These are phyloP conservation scores for Boletus vermiculosoides DNA, from an alignment of 768 basidiomycete species.

Conservation along the genomic window DNA sequence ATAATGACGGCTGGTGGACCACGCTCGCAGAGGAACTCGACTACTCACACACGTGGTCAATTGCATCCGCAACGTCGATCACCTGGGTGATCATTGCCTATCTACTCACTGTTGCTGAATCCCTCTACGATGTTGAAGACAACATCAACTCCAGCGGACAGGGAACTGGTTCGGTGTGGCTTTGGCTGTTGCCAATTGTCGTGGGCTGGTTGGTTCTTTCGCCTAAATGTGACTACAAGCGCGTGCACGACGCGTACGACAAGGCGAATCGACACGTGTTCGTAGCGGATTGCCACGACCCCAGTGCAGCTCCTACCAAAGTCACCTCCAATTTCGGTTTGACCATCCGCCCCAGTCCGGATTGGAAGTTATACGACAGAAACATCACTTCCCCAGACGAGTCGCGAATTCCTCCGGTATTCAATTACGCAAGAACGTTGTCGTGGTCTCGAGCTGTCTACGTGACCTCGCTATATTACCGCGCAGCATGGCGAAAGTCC, in stretches of 20 bases:
- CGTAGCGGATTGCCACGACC: background rate
- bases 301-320: background rate
- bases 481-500: conserved; percentile 13
- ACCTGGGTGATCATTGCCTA: conserved; percentile 47
- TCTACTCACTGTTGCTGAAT: conserved; percentile 18
- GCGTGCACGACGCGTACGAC: conserved; percentile 24
- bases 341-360: conserved; percentile 13
- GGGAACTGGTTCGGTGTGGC: conserved; percentile 41
- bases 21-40: conserved; percentile 34
- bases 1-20: conserved; percentile 45
- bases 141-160: conserved; percentile 36
- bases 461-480: conserved; percentile 16
- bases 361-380: background rate
- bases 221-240: conserved; percentile 37
- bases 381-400: conserved; percentile 24
- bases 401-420: conserved; percentile 23
- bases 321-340: conserved; percentile 11
- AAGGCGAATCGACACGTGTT: conserved; percentile 12
- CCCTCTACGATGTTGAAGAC: conserved; percentile 14
- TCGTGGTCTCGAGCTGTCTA: conserved; percentile 23
- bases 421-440: conserved; percentile 24
- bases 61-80: conserved; percentile 40
- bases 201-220: conserved; percentile 42
- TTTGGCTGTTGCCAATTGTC: conserved; percentile 44
- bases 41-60: conserved; percentile 41